These are phyloP conservation scores for Pelargonium nanum DNA, from an alignment of 345 rosid genomes.

Conservation along the genomic window DNA sequence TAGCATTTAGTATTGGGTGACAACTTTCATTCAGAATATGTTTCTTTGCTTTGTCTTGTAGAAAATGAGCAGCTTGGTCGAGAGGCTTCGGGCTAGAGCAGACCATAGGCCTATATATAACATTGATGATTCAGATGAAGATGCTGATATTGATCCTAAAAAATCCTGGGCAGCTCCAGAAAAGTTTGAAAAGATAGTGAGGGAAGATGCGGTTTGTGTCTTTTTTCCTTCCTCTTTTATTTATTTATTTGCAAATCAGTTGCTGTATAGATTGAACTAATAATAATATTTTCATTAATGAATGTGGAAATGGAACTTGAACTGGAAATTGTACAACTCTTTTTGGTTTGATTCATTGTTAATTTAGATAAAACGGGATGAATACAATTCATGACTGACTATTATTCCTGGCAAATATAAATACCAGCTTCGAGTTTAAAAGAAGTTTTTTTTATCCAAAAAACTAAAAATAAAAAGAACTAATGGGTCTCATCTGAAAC, in stretches of 20 bases:
- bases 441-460: background rate
- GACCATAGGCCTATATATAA: slow-evolving; percentile 79
- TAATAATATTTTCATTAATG: background rate
- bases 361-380: too few species aligned
- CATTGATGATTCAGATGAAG: slow-evolving; percentile 91
- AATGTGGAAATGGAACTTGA: background rate
- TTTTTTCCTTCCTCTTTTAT: slow-evolving; percentile 6
- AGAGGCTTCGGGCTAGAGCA: slow-evolving; percentile 83
- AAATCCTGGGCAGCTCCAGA: slow-evolving; percentile 43
- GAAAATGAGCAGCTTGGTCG: slow-evolving; percentile 89
- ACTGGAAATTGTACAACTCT: too few species aligned
- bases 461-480: too few species aligned
- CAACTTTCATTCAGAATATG: background rate
- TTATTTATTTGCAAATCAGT: background rate
- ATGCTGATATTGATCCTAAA: slow-evolving; percentile 49
- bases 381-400: background rate
- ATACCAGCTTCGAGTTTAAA: background rate
- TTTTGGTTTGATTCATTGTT: background rate
- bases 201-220: slow-evolving; percentile 71
- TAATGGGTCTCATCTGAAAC: too few species aligned
- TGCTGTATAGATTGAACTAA: background rate
- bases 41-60: background rate
- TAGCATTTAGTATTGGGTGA: background rate
- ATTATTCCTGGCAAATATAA: background rate
- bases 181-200: slow-evolving; percentile 57